Conservation (phyloP, 495 filamentous ascomycete genomes). For the Schizothecium vesticola region DNA sequence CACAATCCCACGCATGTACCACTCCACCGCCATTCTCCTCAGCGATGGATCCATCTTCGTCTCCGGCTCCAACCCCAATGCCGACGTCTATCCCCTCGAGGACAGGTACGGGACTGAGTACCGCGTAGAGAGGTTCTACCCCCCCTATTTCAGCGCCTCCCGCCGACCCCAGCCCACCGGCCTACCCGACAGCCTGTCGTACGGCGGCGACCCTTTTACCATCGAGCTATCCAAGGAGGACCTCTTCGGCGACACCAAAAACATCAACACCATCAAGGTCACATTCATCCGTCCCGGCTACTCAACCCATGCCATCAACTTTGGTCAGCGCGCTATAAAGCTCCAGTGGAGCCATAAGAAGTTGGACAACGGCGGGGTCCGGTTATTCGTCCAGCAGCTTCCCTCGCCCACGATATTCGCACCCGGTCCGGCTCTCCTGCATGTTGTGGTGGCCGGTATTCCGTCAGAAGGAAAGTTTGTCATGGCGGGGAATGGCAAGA, state of each 20-base stretch:
- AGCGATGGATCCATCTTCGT: conserved; percentile 10
- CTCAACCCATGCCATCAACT: conserved; percentile 11
- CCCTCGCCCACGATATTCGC: conserved; percentile 7
- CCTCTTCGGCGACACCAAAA: conserved; percentile 4
- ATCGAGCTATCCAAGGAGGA: conserved; percentile 5
- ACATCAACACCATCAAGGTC: conserved; percentile 4
- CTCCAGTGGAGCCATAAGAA: conserved; percentile 6
- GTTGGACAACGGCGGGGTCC: conserved; percentile 3
- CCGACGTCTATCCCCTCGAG: conserved; percentile 6
- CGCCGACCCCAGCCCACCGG: conserved; percentile 6
- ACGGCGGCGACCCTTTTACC: conserved; percentile 5
- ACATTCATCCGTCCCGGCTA: conserved; percentile 4
- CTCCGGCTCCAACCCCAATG: conserved; percentile 7
- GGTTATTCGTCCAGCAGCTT: conserved; percentile 4
- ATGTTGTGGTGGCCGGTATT: conserved; percentile 7
- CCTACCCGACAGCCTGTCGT: conserved; percentile 6
- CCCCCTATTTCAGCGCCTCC: not conserved
- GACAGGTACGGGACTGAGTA: conserved; percentile 8
- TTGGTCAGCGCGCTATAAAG: conserved; percentile 4
- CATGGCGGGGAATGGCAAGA: conserved; percentile 6
- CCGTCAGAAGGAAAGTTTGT: conserved; percentile 10
- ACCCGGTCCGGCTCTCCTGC: conserved; percentile 5
- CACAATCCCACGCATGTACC: conserved; percentile 11
- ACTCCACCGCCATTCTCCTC: conserved; percentile 9
- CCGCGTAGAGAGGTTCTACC: conserved; percentile 9